Conservation (phyloP, 140 eudicot genomes). For the Cichorium intybus region DNA sequence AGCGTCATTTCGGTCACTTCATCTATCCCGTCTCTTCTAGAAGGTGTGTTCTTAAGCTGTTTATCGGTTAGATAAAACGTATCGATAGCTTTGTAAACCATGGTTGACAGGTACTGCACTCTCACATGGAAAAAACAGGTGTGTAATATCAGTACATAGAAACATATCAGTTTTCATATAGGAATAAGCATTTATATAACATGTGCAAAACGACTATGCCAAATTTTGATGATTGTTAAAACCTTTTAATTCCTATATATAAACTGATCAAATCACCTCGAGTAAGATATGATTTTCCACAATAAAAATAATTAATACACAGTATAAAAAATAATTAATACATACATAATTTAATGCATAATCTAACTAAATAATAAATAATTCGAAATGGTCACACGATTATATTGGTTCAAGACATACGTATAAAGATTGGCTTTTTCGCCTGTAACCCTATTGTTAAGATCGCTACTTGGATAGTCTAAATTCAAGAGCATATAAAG, state of each 20-base stretch:
- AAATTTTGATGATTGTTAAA: neutral
- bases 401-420: too few relatives aligned
- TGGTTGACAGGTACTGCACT: constrained; percentile 25
- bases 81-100: constrained; percentile 93
- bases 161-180: neutral
- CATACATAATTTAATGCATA: too few relatives aligned
- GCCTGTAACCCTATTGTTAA: too few relatives aligned
- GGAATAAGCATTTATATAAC: neutral
- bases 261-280: too few relatives aligned
- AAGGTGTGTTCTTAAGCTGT: constrained; percentile 67
- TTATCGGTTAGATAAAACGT: constrained; percentile 85
- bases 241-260: neutral
- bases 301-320: too few relatives aligned
- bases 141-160: neutral
- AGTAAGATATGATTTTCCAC: too few relatives aligned
- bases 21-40: constrained; percentile 75
- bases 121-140: constrained; percentile 11
- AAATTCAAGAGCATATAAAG: too few relatives aligned
- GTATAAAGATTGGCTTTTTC: too few relatives aligned
- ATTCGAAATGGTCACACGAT: too few relatives aligned
- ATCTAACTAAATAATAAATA: too few relatives aligned
- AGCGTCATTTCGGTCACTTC: constrained; percentile 77
- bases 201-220: neutral
- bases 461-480: too few relatives aligned
- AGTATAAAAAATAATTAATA: too few relatives aligned